These are phyloP conservation scores for Quercus aquifolioides DNA, from an alignment of 306 rosid genomes.

Conservation along the genomic window DNA sequence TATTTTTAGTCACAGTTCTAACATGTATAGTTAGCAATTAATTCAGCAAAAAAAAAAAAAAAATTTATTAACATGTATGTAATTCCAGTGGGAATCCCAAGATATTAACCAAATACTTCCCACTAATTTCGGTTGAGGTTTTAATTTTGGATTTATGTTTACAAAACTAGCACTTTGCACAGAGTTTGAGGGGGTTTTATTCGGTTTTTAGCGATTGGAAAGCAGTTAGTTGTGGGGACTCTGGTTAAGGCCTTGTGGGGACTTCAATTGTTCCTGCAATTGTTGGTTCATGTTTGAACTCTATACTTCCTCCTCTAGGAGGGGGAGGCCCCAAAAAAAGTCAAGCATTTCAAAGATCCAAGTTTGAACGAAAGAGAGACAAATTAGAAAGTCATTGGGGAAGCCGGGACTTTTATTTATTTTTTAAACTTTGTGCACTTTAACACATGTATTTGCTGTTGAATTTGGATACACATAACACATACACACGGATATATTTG, in stretches of 20 bases:
- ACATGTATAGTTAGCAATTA: neutral
- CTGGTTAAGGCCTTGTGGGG: neutral
- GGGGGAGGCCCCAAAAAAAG: constrained; percentile 33
- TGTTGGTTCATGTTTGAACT: constrained; percentile 25
- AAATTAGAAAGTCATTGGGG: constrained; percentile 11
- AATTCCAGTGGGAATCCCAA: constrained; percentile 34
- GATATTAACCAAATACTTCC: neutral
- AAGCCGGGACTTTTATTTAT: neutral
- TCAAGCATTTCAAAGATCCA: constrained; percentile 30
- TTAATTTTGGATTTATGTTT: neutral
- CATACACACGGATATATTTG: neutral
- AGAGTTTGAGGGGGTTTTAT: constrained; percentile 10
- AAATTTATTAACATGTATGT: neutral
- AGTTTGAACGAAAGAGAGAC: constrained; percentile 33
- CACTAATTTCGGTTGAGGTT: constrained; percentile 5
- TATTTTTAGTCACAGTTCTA: too few relatives aligned
- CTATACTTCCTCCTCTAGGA: constrained; percentile 2
- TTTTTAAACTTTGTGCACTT: constrained; percentile 15
- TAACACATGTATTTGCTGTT: neutral
- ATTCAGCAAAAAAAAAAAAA: neutral
- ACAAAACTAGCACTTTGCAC: neutral
- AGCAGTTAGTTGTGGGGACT: constrained; percentile 14
- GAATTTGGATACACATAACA: neutral
- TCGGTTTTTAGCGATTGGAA: neutral
- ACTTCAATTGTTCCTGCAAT: neutral